Percentiles rank a stretch among this genome's conserved stretches.
Evolutionary conservation across 345 rosid genomes (phyloP).

Genomic region (Dipteronia sinensis): DNA sequence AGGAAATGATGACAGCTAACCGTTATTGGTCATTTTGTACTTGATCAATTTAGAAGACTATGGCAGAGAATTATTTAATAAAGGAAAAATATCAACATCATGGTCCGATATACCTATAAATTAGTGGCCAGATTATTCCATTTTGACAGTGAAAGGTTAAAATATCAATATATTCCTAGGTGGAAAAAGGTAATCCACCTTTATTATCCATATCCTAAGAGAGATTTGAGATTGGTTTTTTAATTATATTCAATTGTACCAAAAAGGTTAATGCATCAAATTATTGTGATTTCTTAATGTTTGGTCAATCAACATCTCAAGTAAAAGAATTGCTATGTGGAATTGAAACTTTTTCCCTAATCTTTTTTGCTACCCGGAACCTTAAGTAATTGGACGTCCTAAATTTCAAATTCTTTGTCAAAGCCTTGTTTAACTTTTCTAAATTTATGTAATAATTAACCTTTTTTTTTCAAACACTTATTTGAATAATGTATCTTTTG

Average conservation of each 20-base stretch:
- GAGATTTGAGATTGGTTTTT: conserved; percentile 28
- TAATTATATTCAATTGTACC: background rate
- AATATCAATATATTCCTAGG: conserved; percentile 14
- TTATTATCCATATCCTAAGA: conserved; percentile 27
- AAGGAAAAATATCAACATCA: conserved; percentile 24
- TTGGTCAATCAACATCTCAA: conserved; percentile 16
- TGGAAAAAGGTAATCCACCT: conserved; percentile 21
- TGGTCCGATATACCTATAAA: conserved; percentile 14
- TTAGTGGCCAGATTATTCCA: conserved; percentile 15
- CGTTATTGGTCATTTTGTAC: conserved; percentile 14
- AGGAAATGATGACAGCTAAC: conserved; percentile 18
- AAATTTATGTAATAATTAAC: background rate
- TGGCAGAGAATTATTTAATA: conserved; percentile 1
- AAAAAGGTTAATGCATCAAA: conserved; percentile 18
- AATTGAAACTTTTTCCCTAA: background rate
- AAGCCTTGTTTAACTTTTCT: background rate
- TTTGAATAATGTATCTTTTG: background rate
- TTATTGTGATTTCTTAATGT: conserved; percentile 4
- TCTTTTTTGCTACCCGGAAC: background rate
- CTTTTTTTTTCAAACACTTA: background rate
- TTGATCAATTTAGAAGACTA: conserved; percentile 11
- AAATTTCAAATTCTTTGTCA: background rate
- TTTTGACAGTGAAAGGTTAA: conserved; percentile 18
- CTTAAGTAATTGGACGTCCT: background rate
- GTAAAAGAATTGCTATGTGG: background rate